Base-by-base conservation (phyloP, 1,139 yeast genomes). In the Taphrina flavorubra region DNA sequence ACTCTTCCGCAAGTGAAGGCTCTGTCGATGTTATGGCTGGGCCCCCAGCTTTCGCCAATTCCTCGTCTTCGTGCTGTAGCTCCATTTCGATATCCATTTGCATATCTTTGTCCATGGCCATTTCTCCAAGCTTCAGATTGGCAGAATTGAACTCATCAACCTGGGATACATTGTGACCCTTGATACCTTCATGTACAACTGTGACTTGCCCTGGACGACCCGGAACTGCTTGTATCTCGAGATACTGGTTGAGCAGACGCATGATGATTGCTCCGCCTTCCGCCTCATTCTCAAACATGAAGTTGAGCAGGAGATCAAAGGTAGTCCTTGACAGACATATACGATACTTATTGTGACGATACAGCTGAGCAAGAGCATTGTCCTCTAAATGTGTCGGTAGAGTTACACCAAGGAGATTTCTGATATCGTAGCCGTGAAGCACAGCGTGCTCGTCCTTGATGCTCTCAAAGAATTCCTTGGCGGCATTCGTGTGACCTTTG, bases 231-330 rank as follows among this genome's bases (percentile, higher is more conserved):
- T 86, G 83, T 11, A 96, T 89, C 70, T 90, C 87, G 73, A 95
- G 82, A 76, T 91, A 87, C 78, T 92, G 94, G 79, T 94, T 94
- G 72, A 95, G 87, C 68, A 92, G 84, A 73, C 97, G 83, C 69
- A 94, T 90, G 69, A 92, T 82, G 59, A 92, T 84, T 2, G 95
- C 89, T 3, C 99, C 99, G 49, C 98, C 98, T 67, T 88, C 88
- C 8, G 90, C 89, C 78, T 92, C 98, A 76, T 91, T 90, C 76
- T 94, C 98, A 77, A 91, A 96, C 70, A 95, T 80, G 74, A 92
- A 94, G 77, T 90, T 90, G 66, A 95, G 81, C 73, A 94, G 83
- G 73, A 94, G 81, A 76, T 92, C 95, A 75, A 94, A 83, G 3
- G 97, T 86, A 0, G 97, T 92, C 72, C 90, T 87, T 14, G 97